Percentiles rank a stretch among this genome's conserved stretches.
These are phyloP conservation scores for Penium margaritaceum DNA, from an alignment of 139 green algal genomes.

Conservation along the genomic window DNA sequence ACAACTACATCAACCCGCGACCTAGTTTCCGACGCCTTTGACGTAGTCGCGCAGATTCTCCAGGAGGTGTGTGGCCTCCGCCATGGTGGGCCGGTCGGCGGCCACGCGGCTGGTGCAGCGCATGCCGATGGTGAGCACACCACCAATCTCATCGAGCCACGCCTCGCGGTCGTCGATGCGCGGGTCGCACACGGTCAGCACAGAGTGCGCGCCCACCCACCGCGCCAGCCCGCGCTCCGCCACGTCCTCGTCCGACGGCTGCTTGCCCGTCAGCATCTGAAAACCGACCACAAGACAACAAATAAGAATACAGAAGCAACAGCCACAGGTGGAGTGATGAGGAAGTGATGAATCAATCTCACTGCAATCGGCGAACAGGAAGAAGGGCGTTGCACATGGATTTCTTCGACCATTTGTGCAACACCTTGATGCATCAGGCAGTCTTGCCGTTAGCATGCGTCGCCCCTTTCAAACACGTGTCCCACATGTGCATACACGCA, in stretches of 20 bases:
- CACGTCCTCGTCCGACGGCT: conserved; percentile 10
- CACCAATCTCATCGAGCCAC: conserved; percentile 7
- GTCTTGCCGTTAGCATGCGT: too few relatives aligned
- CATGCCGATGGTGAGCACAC: background rate
- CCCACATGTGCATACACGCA: too few relatives aligned
- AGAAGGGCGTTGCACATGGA: too few relatives aligned
- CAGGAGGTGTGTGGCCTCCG: conserved; percentile 6
- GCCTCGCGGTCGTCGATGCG: background rate
- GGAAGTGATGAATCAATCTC: too few relatives aligned
- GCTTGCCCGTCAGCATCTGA: conserved; percentile 8
- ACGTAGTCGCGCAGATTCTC: conserved; percentile 21
- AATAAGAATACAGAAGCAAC: too few relatives aligned
- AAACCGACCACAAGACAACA: conserved; percentile 5
- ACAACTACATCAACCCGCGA: too few relatives aligned
- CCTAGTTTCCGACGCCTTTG: conserved; percentile 2
- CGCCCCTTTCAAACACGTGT: too few relatives aligned
- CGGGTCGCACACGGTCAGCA: background rate
- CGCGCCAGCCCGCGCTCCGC: background rate
- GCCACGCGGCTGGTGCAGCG: background rate
- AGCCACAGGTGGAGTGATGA: too few relatives aligned
- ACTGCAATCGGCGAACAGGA: too few relatives aligned
- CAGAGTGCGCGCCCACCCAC: background rate
- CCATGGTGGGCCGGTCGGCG: conserved; percentile 11
- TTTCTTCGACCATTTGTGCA: too few relatives aligned
- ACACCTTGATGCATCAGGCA: too few relatives aligned